phyloP scores from a whole-genome alignment of 257 asterid species.

The Fraxinus excelsior region DNA sequence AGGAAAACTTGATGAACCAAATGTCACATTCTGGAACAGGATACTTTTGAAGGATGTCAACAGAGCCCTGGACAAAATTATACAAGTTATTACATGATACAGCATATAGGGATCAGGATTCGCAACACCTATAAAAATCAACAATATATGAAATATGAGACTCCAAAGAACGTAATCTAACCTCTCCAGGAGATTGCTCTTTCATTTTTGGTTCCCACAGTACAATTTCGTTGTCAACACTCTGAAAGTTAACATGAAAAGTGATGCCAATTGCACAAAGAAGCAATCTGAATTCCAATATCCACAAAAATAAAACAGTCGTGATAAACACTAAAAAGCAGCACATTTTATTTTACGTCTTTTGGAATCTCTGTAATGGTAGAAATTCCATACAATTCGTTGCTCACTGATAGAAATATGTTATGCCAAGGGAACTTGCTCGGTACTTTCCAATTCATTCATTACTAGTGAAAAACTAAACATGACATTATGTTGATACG shows the following conservation, averaged over 20 bases:
- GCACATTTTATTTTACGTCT: slow-evolving; percentile 2
- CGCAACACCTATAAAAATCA: slow-evolving; percentile 18
- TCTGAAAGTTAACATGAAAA: slow-evolving; percentile 49
- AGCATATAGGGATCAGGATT: neutral
- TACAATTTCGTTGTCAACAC: slow-evolving; percentile 94
- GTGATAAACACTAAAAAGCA: neutral
- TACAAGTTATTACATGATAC: slow-evolving; percentile 20
- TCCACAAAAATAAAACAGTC: slow-evolving; percentile 7
- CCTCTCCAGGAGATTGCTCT: slow-evolving; percentile 98
- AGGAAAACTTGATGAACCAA: slow-evolving; percentile 97
- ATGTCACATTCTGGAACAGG: slow-evolving; percentile 98
- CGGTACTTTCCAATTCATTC: neutral
- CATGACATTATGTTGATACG: neutral
- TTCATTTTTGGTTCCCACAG: slow-evolving; percentile 98
- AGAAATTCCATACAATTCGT: slow-evolving; percentile 3
- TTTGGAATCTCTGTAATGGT: neutral
- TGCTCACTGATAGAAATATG: neutral
- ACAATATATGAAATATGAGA: neutral
- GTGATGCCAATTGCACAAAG: slow-evolving; percentile 1
- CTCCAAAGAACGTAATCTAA: slow-evolving; percentile 36
- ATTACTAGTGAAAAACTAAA: neutral
- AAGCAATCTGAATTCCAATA: slow-evolving; percentile 6
- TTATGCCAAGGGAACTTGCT: neutral
- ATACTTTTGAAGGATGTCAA: slow-evolving; percentile 91
- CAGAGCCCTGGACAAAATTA: slow-evolving; percentile 69